Base-by-base conservation (phyloP, 2,329 filamentous ascomycete genomes). In the Fusarium succisae region DNA sequence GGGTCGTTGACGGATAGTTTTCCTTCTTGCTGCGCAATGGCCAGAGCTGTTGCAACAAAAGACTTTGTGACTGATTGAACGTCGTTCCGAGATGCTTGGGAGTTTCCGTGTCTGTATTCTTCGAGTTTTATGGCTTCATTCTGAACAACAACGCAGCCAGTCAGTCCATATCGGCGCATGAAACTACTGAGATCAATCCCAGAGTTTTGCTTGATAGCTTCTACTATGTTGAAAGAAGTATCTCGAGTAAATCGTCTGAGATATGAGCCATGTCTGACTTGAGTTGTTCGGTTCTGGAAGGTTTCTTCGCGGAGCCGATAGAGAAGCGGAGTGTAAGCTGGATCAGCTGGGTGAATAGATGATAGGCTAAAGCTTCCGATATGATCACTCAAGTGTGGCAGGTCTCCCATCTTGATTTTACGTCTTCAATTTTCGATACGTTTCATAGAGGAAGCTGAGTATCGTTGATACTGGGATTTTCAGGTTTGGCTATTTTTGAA, bases 301-400 rank as follows among this genome's bases (percentile, higher is more conserved):
- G 72, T 74, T 44, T 74, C 72, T 57, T 74, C 72, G 5, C 72
- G 68, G 3, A 69, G 60, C 37, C 72, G 65, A 9, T 75, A 74
- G 17, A 74, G 68, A 59, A 74, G 72, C 22, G 72, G 72, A 22
- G 72, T 74, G 51, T 69, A 75, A 38, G 72, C 72, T 11, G 72
- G 68, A 22, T 62, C 63, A 12, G 63, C 63, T 6, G 68, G 37
- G 24, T 59, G 35, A 6, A 74, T 43, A 9, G 72, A 69, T 3
- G 59, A 74, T 17, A 74, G 53, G 39, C 32, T 53, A 11, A 74
- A 74, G 11, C 39, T 72, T 30, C 72, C 72, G 2, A 74, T 75
- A 6, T 39, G 20, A 24, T 74, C 67, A 30, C 70, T 57, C 11
- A 66, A 17, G 18, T 66, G 58, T 12, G 59, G 41, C 8, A 59